These are phyloP conservation scores for Blastobotrys elegans DNA, from an alignment of 1,139 yeast species.

Conservation along the genomic window DNA sequence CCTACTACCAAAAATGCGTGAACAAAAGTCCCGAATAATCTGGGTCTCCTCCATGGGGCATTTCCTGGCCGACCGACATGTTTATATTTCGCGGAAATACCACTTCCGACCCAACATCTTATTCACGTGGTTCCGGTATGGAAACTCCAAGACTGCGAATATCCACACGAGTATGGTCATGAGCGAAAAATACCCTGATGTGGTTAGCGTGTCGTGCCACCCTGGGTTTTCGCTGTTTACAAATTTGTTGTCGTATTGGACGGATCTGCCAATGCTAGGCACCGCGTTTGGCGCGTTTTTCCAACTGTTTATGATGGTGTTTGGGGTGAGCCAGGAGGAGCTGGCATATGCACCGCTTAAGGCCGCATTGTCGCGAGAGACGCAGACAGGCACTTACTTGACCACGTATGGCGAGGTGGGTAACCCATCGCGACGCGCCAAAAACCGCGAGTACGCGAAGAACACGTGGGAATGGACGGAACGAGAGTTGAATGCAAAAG, in stretches of 20 bases:
- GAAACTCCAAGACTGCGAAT: conserved; percentile 73
- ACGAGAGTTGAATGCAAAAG: conserved; percentile 53
- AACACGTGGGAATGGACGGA: conserved; percentile 85
- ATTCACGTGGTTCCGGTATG: conserved; percentile 77
- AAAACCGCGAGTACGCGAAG: conserved; percentile 57
- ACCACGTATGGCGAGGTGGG: conserved; percentile 55
- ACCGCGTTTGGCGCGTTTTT: conserved; percentile 51
- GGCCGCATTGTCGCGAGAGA: conserved; percentile 54
- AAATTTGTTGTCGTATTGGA: conserved; percentile 67
- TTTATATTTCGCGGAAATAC: conserved; percentile 49
- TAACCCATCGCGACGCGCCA: conserved; percentile 54
- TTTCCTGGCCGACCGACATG: conserved; percentile 47
- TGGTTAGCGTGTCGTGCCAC: conserved; percentile 64
- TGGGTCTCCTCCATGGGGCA: conserved; percentile 71
- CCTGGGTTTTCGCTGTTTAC: conserved; percentile 87
- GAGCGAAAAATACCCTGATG: conserved; percentile 60
- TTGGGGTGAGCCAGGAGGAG: conserved; percentile 68
- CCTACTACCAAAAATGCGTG: conserved; percentile 46
- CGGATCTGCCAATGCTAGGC: conserved; percentile 72
- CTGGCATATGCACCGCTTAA: conserved; percentile 64
- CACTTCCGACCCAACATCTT: conserved; percentile 58
- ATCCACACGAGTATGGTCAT: conserved; percentile 68
- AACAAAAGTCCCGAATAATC: conserved; percentile 51
- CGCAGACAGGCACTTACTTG: conserved; percentile 58
- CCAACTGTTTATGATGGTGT: conserved; percentile 58